phyloP scores from a whole-genome alignment of 108 stramenopile genomes.

The Fragilaria crotonensis region DNA sequence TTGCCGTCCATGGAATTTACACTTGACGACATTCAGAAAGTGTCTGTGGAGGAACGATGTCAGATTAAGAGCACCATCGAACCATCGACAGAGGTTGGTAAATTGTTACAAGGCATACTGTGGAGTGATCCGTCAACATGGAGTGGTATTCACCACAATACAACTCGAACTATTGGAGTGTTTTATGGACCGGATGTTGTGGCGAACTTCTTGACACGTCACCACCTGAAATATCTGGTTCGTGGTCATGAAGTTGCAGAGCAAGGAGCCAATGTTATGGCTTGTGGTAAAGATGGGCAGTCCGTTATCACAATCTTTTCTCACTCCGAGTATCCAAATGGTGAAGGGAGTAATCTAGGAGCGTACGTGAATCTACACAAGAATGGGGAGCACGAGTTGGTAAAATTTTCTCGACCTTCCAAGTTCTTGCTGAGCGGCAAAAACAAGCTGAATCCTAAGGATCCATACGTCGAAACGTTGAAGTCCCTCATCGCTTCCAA shows the following conservation, averaged over 20 bases:
- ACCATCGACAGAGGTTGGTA: constrained; percentile 5
- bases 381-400: constrained; percentile 2
- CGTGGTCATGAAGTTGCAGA: constrained; percentile 20
- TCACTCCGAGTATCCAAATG: constrained; percentile 18
- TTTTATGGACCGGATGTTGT: constrained; percentile 13
- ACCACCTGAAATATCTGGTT: constrained; percentile 16
- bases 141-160: constrained; percentile 12
- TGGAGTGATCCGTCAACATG: constrained; percentile 4
- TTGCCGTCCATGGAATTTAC: constrained; percentile 13
- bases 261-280: constrained; percentile 3
- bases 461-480: background rate
- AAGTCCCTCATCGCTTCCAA: background rate
- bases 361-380: constrained; percentile 8
- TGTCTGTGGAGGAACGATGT: constrained; percentile 5
- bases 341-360: constrained; percentile 14
- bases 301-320: constrained; percentile 19
- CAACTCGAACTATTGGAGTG: constrained; percentile 9
- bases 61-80: constrained; percentile 9
- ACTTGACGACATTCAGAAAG: constrained; percentile 4
- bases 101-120: constrained; percentile 7
- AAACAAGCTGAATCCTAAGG: background rate
- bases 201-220: constrained; percentile 10
- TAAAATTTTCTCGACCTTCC: background rate
- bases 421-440: background rate
- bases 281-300: constrained; percentile 8